These are phyloP conservation scores for Luvunga scandens DNA, from an alignment of 345 rosid species.

Conservation along the genomic window DNA sequence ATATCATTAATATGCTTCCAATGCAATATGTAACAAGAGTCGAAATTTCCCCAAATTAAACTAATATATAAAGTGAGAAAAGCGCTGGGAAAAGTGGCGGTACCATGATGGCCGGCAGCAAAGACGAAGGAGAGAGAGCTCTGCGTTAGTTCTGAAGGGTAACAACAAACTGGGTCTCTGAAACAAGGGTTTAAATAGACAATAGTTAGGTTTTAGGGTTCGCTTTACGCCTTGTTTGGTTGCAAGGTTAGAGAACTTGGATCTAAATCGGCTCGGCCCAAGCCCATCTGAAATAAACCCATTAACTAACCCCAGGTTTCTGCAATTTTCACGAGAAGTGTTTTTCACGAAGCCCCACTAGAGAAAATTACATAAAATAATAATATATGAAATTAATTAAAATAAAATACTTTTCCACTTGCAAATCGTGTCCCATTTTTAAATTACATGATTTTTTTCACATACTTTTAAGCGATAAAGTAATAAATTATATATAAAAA, in stretches of 20 bases:
- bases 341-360: no score
- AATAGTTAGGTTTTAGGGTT: neutral
- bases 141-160: neutral
- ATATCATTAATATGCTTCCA: neutral
- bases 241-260: neutral
- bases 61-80: neutral
- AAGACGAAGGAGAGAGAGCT: neutral
- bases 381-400: no score
- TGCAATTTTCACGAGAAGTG: no score
- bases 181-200: neutral
- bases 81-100: neutral
- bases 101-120: no score
- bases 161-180: no score
- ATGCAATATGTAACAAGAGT: neutral
- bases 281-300: neutral
- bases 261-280: neutral
- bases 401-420: no score
- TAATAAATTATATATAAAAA: no score
- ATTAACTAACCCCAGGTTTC: no score
- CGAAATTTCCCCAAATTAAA: neutral
- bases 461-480: no score
- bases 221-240: neutral
- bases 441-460: no score
- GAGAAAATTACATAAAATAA: no score
- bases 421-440: no score